Conservation (phyloP, 2,329 filamentous ascomycete species). For the Teratosphaeria epicoccoides region DNA sequence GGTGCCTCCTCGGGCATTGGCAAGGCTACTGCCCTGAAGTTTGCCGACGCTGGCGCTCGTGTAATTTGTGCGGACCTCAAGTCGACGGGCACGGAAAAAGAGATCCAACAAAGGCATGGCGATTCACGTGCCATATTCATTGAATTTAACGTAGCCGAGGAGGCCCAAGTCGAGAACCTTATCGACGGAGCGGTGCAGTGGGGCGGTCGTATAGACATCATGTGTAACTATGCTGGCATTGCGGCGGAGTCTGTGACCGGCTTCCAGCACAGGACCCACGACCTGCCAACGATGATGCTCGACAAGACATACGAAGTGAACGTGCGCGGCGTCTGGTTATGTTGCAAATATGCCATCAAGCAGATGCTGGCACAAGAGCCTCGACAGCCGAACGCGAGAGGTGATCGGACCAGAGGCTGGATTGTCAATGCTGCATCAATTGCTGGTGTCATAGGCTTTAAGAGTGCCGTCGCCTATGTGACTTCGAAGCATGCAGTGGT, state of each 20-base stretch:
- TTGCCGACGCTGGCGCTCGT: slow-evolving; percentile 17
- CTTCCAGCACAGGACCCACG: slow-evolving; percentile 7
- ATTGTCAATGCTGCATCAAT: slow-evolving; percentile 41
- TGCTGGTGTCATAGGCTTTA: slow-evolving; percentile 24
- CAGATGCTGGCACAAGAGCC: slow-evolving; percentile 34
- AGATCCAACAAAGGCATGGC: slow-evolving; percentile 14
- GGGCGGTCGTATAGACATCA: slow-evolving; percentile 18
- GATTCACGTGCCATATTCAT: slow-evolving; percentile 13
- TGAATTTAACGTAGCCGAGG: slow-evolving; percentile 16
- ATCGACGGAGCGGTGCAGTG: slow-evolving; percentile 15
- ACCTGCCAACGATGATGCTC: slow-evolving; percentile 13
- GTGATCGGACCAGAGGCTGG: slow-evolving; percentile 36
- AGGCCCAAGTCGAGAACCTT: slow-evolving; percentile 13
- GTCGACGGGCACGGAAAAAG: slow-evolving; percentile 11
- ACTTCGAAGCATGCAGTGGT: slow-evolving; percentile 18
- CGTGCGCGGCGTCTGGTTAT: slow-evolving; percentile 31
- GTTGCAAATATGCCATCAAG: slow-evolving; percentile 30
- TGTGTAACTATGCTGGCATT: slow-evolving; percentile 17
- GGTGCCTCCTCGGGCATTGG: slow-evolving; percentile 20
- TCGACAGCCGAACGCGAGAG: slow-evolving; percentile 18
- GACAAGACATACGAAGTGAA: slow-evolving; percentile 25
- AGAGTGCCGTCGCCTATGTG: slow-evolving; percentile 2
- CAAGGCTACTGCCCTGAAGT: slow-evolving; percentile 17
- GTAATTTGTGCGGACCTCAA: slow-evolving; percentile 18
- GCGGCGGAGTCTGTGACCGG: slow-evolving; percentile 7